These are phyloP conservation scores for Boletus patriciae DNA, from an alignment of 768 basidiomycete genomes.

Conservation along the genomic window DNA sequence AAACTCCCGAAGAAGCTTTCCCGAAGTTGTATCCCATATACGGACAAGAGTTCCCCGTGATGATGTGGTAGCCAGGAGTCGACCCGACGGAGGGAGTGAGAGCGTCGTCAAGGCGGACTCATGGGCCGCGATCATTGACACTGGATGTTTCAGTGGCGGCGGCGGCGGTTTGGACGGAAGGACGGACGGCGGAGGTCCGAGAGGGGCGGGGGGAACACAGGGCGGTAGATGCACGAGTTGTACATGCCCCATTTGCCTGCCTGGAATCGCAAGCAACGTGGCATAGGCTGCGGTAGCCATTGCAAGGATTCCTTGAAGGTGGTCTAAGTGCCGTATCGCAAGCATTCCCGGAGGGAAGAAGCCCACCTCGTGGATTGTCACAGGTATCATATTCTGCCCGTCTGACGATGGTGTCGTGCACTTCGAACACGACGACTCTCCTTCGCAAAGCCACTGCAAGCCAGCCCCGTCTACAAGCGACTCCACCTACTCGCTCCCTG, in stretches of 20 bases:
- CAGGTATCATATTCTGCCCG: slow-evolving; percentile 83
- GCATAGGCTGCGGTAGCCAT: slow-evolving; percentile 76
- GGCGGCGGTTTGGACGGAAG: slow-evolving; percentile 57
- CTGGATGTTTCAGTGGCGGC: slow-evolving; percentile 58
- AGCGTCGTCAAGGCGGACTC: slow-evolving; percentile 76
- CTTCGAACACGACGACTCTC: slow-evolving; percentile 75
- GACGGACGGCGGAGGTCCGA: slow-evolving; percentile 54
- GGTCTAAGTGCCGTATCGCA: slow-evolving; percentile 2
- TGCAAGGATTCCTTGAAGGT: slow-evolving; percentile 66
- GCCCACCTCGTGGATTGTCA: slow-evolving; percentile 78
- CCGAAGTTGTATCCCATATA: slow-evolving; percentile 77
- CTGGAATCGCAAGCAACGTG: slow-evolving; percentile 83
- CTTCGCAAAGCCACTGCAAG: slow-evolving; percentile 78
- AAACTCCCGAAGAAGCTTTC: slow-evolving; percentile 75
- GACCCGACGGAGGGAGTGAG: slow-evolving; percentile 73
- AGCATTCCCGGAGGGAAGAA: slow-evolving; percentile 3
- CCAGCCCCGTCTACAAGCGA: slow-evolving; percentile 82
- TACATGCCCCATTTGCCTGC: slow-evolving; percentile 84
- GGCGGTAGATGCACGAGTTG: slow-evolving; percentile 85
- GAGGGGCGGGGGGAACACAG: slow-evolving; percentile 59
- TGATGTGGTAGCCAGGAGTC: slow-evolving; percentile 81
- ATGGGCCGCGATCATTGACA: slow-evolving; percentile 84
- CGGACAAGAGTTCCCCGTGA: slow-evolving; percentile 81
- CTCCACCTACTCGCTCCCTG: slow-evolving; percentile 75
- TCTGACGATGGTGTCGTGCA: slow-evolving; percentile 61